phyloP scores from a whole-genome alignment of 805 yeast species.

The Metschnikowia lochheadii region DNA sequence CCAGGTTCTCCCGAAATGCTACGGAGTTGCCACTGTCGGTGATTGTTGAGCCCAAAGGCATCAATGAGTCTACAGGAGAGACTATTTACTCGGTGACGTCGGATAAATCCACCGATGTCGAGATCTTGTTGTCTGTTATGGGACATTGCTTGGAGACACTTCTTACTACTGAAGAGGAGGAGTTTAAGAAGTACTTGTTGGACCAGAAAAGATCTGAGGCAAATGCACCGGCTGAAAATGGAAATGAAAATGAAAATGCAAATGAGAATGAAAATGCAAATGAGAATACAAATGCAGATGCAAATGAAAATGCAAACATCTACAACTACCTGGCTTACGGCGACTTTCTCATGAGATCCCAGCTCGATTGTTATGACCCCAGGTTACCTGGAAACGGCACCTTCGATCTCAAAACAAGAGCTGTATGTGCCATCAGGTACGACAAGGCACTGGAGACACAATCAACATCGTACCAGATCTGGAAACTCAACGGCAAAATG shows the following conservation, averaged over 20 bases:
- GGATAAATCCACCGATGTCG: constrained; percentile 65
- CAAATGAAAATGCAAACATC: constrained; percentile 19
- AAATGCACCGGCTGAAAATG: neutral
- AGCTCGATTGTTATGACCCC: constrained; percentile 75
- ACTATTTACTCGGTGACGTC: constrained; percentile 60
- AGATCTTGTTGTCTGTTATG: constrained; percentile 62
- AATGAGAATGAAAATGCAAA: constrained; percentile 12
- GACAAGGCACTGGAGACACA: constrained; percentile 59
- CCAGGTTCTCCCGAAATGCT: constrained; percentile 46
- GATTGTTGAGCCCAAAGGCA: constrained; percentile 49
- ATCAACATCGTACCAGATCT: constrained; percentile 64
- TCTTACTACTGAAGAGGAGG: constrained; percentile 56
- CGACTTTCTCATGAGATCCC: constrained; percentile 79
- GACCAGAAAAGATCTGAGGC: constrained; percentile 10
- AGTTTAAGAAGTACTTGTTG: constrained; percentile 39
- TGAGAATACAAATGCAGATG: neutral
- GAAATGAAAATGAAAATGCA: constrained; percentile 9
- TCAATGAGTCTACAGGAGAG: constrained; percentile 21
- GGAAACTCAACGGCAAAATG: constrained; percentile 54
- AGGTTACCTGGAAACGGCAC: constrained; percentile 86
- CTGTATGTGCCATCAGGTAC: constrained; percentile 79
- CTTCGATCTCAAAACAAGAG: constrained; percentile 89
- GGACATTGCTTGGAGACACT: constrained; percentile 80
- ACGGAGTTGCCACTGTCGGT: constrained; percentile 44
- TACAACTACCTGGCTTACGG: constrained; percentile 75